Base-by-base conservation (phyloP, 2,329 filamentous ascomycete species). In the Amylocarpus encephaloides region DNA sequence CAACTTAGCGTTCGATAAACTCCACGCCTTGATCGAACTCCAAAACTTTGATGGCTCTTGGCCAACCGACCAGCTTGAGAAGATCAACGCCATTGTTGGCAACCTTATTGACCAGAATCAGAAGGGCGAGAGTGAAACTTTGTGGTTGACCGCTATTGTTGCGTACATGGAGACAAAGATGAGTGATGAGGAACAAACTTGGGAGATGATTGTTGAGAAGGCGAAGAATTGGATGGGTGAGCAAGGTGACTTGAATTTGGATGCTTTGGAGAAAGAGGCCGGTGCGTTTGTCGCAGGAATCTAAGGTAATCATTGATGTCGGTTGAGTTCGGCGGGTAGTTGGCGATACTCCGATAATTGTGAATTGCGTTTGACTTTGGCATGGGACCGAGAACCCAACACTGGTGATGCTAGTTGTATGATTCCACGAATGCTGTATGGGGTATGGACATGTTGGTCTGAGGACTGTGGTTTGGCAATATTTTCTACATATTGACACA, bases 191-290 rank as follows among this genome's bases (percentile, higher is more conserved):
- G 67, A 70, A 61, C 82, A 80, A 2, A 71, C 73, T 6, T 87
- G 82, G 82, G 81, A 83, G 54, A 70, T 86, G 70, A 67, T 86
- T 35, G 78, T 75, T 13, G 74, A 76, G 9, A 85, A 85, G 70
- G 81, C 78, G 0, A 70, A 67, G 59, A 60, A 42, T 0, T 85
- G 78, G 77, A 47, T 82, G 41, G 56, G 59, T 30, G 56, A 29
- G 1, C 36, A 15, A 7, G 40, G 35, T 5, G 29, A 22, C 12
- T 11, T 22, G 36, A 5, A 18, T 1, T 9, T 54, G 33, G 34
- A 48, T 18, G 11, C 15, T 1, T 35, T 59, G 45, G 49, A 54
- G 39, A 43, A 52, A 30, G 40, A 42, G 43, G 54, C 42, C 22
- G 42, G 9, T 4, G 34, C 7, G 4, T 26, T 26, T 26, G 22